Conservation (phyloP, 2,329 filamentous ascomycete genomes). For the Aspergillus udagawae region DNA sequence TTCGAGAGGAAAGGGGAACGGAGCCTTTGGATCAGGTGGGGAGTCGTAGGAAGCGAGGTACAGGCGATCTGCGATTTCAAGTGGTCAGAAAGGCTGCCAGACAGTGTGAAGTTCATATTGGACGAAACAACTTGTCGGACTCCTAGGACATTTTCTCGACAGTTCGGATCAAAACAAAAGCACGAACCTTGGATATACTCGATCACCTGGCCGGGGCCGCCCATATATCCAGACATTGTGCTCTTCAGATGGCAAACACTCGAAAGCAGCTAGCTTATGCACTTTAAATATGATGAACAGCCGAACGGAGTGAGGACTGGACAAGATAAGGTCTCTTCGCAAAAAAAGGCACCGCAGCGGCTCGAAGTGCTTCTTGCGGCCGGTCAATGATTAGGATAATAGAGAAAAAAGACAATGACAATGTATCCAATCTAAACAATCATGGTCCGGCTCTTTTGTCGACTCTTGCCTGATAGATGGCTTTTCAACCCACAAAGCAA, state of each 20-base stretch:
- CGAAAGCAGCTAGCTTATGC: conserved; percentile 7
- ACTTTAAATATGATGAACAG: background rate
- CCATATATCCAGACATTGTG: conserved; percentile 48
- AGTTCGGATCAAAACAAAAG: conserved; percentile 3
- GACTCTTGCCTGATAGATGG: conserved; percentile 6
- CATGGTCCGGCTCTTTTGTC: conserved; percentile 22
- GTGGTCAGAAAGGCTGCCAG: background rate
- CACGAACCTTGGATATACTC: conserved; percentile 89
- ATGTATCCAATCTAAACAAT: conserved; percentile 19
- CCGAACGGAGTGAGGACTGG: background rate
- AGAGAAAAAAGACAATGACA: conserved; percentile 7
- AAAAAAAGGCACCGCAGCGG: background rate
- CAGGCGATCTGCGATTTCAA: conserved; percentile 65
- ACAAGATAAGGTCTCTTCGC: background rate
- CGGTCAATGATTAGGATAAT: conserved; percentile 3
- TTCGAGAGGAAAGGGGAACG: conserved; percentile 73
- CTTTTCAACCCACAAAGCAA: conserved; percentile 8
- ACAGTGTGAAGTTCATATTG: background rate
- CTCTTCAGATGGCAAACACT: conserved; percentile 8
- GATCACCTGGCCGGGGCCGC: conserved; percentile 81
- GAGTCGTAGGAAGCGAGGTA: conserved; percentile 91
- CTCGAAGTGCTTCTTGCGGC: background rate
- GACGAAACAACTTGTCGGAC: conserved; percentile 10
- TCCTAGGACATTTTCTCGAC: background rate
- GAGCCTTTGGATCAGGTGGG: conserved; percentile 72